Evolutionary conservation across 495 filamentous ascomycete species (phyloP).

Genomic region (Hyaloscypha bicolor): DNA sequence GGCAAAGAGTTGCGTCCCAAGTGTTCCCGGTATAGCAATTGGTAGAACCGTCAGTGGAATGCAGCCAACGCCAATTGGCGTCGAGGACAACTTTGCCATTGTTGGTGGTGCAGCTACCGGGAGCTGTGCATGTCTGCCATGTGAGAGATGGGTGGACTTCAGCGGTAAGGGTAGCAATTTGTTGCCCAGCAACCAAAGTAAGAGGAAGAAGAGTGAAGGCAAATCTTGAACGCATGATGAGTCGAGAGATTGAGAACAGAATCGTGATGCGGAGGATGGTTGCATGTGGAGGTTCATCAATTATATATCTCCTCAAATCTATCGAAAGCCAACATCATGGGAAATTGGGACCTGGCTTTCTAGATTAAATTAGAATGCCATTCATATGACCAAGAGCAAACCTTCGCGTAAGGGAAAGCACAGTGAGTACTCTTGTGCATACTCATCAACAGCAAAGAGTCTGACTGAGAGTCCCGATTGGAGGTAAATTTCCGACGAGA

Average conservation of each 20-base stretch:
- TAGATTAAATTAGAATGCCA: no score
- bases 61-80: constrained; percentile 67
- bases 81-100: constrained; percentile 62
- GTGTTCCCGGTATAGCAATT: constrained; percentile 69
- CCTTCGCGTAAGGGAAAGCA: no score
- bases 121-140: constrained; percentile 55
- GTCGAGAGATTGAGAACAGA: neutral
- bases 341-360: no score
- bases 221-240: neutral
- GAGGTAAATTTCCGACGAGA: no score
- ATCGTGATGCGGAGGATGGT: neutral
- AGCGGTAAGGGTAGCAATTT: constrained; percentile 53
- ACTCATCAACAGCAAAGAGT: no score
- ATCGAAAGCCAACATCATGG: no score
- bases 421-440: no score
- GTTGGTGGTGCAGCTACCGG: constrained; percentile 48
- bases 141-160: constrained; percentile 63
- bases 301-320: neutral
- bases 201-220: neutral
- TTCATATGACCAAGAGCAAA: no score
- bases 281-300: neutral
- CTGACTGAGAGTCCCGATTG: no score
- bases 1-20: constrained; percentile 59
- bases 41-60: constrained; percentile 50
- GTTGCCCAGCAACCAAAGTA: constrained; percentile 34